Conservation (phyloP, 2,329 filamentous ascomycete species). For the Lojkania enalia region DNA sequence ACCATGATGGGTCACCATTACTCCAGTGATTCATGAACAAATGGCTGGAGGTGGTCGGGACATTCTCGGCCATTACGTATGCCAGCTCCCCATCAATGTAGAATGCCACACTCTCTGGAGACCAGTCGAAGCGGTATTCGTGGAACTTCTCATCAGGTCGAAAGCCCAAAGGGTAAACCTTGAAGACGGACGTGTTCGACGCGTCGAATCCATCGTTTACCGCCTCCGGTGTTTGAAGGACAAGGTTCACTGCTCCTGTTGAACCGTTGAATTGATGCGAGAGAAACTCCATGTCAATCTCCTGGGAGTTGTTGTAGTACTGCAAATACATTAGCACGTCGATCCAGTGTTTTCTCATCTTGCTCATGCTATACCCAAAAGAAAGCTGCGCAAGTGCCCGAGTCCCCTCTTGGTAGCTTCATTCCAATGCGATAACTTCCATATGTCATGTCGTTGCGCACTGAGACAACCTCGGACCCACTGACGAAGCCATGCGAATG, state of each 20-base stretch:
- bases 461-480: conserved; percentile 66
- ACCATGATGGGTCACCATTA: conserved; percentile 74
- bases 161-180: conserved; percentile 64
- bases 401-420: conserved; percentile 61
- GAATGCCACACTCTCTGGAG: conserved; percentile 65
- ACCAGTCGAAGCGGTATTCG: conserved; percentile 80
- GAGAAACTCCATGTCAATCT: conserved; percentile 81
- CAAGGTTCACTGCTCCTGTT: conserved; percentile 68
- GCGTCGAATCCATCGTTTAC: conserved; percentile 65
- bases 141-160: conserved; percentile 68
- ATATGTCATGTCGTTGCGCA: conserved; percentile 65
- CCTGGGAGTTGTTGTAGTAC: conserved; percentile 78
- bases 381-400: conserved; percentile 76
- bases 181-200: conserved; percentile 60
- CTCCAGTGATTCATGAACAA: conserved; percentile 76
- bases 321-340: conserved; percentile 38
- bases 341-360: not conserved
- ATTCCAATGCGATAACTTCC: conserved; percentile 71
- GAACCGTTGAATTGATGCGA: conserved; percentile 66
- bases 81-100: conserved; percentile 67
- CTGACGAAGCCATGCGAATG: conserved; percentile 57
- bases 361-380: conserved; percentile 64
- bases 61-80: conserved; percentile 57
- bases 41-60: conserved; percentile 66
- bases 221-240: conserved; percentile 70